A percentile compares a stretch with the other conserved stretches of the same genome.
These are phyloP conservation scores for Helianthus tuberosus DNA, from an alignment of 129 eudicot genomes.

Conservation along the genomic window DNA sequence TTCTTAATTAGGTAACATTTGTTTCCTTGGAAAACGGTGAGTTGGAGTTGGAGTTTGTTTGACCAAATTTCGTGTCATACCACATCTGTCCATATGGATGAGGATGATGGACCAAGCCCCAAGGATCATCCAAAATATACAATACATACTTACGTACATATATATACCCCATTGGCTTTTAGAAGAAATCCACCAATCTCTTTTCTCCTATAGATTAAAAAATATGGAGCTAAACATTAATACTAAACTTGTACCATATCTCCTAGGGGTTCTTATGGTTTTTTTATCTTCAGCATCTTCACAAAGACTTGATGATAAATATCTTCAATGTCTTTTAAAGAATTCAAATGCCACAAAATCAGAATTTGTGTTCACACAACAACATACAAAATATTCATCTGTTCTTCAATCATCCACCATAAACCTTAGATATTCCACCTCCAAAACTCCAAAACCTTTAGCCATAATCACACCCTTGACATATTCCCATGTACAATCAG, in stretches of 20 bases:
- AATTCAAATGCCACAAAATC: slow-evolving; percentile 28
- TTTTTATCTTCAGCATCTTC: slow-evolving; percentile 26
- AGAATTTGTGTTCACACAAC: slow-evolving; percentile 29
- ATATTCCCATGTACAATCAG: slow-evolving; percentile 50
- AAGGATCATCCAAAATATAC: too few species aligned
- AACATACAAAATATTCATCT: slow-evolving; percentile 36
- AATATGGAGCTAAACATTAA: slow-evolving; percentile 1
- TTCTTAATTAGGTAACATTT: too few species aligned
- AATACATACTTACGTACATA: neutral
- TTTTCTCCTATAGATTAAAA: neutral
- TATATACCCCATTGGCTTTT: neutral
- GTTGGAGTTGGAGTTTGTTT: too few species aligned
- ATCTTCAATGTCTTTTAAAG: slow-evolving; percentile 40
- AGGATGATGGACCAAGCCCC: too few species aligned
- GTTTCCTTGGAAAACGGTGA: too few species aligned
- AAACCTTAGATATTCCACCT: slow-evolving; percentile 44
- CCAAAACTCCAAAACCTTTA: slow-evolving; percentile 44
- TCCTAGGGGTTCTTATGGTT: neutral
- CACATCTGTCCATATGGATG: too few species aligned
- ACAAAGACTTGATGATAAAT: slow-evolving; percentile 30
- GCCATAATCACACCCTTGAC: slow-evolving; percentile 46
- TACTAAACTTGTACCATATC: neutral
- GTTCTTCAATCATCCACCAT: slow-evolving; percentile 46
- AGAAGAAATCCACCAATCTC: neutral
- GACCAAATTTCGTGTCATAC: too few species aligned